Evolutionary conservation across 257 asterid genomes (phyloP).

Genomic region (Petunia axillaris): DNA sequence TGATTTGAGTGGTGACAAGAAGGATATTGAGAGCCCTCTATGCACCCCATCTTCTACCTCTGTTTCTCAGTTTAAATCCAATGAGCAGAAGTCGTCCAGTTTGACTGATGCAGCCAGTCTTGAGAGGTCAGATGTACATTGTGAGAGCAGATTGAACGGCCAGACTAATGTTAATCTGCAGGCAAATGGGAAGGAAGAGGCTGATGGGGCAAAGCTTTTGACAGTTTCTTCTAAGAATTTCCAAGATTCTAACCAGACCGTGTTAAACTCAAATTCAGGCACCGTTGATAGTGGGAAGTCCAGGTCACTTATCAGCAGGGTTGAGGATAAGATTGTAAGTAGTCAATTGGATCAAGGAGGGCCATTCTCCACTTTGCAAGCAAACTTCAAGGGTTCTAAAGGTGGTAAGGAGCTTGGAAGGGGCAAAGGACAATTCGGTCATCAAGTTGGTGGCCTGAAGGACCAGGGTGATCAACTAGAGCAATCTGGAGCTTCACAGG

Average conservation of each 20-base stretch:
- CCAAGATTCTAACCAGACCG: conserved; percentile 40
- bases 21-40: conserved; percentile 62
- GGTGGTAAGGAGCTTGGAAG: conserved; percentile 39
- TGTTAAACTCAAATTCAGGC: conserved; percentile 39
- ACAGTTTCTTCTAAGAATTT: conserved; percentile 42
- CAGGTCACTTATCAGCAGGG: conserved; percentile 41
- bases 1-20: conserved; percentile 65
- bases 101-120: conserved; percentile 44
- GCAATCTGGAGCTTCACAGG: conserved; percentile 38
- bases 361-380: conserved; percentile 37
- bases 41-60: conserved; percentile 54
- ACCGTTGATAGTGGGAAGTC: conserved; percentile 42
- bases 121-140: conserved; percentile 35
- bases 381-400: conserved; percentile 39
- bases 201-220: conserved; percentile 24
- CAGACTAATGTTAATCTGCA: conserved; percentile 11
- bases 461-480: conserved; percentile 39
- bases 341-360: conserved; percentile 47
- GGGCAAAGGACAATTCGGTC: conserved; percentile 35
- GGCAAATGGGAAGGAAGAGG: conserved; percentile 30
- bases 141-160: conserved; percentile 39
- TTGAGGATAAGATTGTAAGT: conserved; percentile 34
- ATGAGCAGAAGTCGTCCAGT: conserved; percentile 45
- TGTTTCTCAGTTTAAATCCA: conserved; percentile 41
- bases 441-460: conserved; percentile 41